These are phyloP conservation scores for Amyloporia xantha DNA, from an alignment of 768 basidiomycete species.

Conservation along the genomic window DNA sequence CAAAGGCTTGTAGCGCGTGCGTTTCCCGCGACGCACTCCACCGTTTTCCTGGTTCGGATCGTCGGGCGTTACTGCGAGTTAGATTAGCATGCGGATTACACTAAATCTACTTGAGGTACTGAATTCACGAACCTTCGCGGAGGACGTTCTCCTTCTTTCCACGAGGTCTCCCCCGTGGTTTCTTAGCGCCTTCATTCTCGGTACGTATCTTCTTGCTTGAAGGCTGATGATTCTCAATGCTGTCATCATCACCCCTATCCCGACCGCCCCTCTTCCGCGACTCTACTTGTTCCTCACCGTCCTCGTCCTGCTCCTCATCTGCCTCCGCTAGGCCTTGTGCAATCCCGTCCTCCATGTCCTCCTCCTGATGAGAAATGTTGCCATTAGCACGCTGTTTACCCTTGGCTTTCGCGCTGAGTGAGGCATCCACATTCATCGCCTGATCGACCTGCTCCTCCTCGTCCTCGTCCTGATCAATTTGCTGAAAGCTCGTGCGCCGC, in stretches of 20 bases:
- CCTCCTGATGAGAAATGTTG: conserved; percentile 23
- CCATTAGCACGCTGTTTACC: conserved; percentile 32
- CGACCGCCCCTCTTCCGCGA: conserved; percentile 4
- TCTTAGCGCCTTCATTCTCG: conserved; percentile 26
- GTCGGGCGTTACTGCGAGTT: conserved; percentile 18
- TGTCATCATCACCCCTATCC: conserved; percentile 12
- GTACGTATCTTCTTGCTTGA: conserved; percentile 24
- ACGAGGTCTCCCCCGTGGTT: conserved; percentile 10
- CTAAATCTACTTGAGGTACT: neutral
- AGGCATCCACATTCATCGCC: conserved; percentile 6
- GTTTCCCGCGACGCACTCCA: conserved; percentile 65
- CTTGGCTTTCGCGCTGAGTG: conserved; percentile 13
- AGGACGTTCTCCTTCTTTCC: conserved; percentile 15
- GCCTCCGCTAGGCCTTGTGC: conserved; percentile 27
- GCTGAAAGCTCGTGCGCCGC: conserved; percentile 33
- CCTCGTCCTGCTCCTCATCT: conserved; percentile 25
- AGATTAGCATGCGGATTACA: neutral
- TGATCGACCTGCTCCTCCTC: conserved; percentile 31
- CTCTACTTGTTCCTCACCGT: conserved; percentile 14
- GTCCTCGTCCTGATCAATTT: conserved; percentile 43
- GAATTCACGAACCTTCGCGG: conserved; percentile 19
- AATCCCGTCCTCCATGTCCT: conserved; percentile 37
- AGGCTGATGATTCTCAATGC: conserved; percentile 20
- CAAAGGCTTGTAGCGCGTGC: conserved; percentile 66
- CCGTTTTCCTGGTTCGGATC: conserved; percentile 22